Conservation (phyloP, 2,329 filamentous ascomycete species). For the Penicillium occitanis region DNA sequence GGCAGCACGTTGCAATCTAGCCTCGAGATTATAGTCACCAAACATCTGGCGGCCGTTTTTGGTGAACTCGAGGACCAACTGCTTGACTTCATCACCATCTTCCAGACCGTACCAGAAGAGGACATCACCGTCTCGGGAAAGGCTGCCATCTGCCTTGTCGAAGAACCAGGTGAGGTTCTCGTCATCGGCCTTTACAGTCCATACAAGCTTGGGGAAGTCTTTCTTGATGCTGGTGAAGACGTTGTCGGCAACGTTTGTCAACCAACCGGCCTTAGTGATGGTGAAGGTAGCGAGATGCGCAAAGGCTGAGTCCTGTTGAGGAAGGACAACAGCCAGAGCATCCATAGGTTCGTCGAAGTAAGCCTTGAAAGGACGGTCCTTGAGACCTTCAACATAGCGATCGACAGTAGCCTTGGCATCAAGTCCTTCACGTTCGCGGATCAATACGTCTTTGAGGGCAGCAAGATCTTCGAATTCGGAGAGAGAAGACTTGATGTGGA, state of each 20-base stretch:
- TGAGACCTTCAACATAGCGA: constrained; percentile 77
- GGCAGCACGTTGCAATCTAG: constrained; percentile 76
- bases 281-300: constrained; percentile 87
- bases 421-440: constrained; percentile 76
- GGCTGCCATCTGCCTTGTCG: constrained; percentile 90
- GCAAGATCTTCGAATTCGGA: constrained; percentile 73
- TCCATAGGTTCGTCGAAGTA: constrained; percentile 96
- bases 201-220: constrained; percentile 85
- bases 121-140: constrained; percentile 80
- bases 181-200: constrained; percentile 95
- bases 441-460: constrained; percentile 76
- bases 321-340: constrained; percentile 82
- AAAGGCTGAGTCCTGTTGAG: constrained; percentile 63
- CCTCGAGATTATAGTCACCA: constrained; percentile 82
- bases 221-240: constrained; percentile 92
- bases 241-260: constrained; percentile 93
- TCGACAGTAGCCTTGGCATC: constrained; percentile 83
- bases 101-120: constrained; percentile 96
- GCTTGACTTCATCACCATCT: constrained; percentile 74
- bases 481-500: constrained; percentile 70
- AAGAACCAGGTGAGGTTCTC: constrained; percentile 99
- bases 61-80: constrained; percentile 82
- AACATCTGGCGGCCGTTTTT: constrained; percentile 82
- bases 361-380: constrained; percentile 77
- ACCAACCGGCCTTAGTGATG: constrained; percentile 91